phyloP scores from a whole-genome alignment of 2,329 filamentous ascomycete species.

The Aspergillus neoniger region DNA sequence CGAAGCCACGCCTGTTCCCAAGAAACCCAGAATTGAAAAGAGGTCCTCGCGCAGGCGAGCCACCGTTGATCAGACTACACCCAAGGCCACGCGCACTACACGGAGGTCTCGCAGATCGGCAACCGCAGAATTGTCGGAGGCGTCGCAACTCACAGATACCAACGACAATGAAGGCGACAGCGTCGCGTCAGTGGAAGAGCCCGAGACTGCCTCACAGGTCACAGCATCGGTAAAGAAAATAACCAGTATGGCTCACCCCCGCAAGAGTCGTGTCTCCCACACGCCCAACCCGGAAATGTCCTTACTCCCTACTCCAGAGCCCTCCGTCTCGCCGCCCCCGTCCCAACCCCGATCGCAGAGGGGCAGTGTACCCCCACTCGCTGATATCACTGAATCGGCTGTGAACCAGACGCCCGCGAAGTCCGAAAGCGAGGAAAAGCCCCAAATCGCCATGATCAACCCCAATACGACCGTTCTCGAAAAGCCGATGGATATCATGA shows the following conservation, averaged over 20 bases:
- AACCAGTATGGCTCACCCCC: conserved; percentile 57
- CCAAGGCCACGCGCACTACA: conserved; percentile 32
- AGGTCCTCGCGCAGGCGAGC: conserved; percentile 60
- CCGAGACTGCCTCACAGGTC: conserved; percentile 58
- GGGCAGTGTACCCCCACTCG: conserved; percentile 61
- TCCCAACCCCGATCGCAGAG: conserved; percentile 40
- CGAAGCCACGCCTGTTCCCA: conserved; percentile 72
- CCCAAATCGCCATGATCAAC: conserved; percentile 64
- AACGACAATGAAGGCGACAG: conserved; percentile 26
- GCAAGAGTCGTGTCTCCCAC: conserved; percentile 46
- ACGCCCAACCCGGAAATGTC: conserved; percentile 42
- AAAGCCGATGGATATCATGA: conserved; percentile 88
- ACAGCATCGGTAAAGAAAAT: conserved; percentile 64
- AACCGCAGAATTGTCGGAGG: conserved; percentile 57
- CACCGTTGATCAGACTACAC: conserved; percentile 49
- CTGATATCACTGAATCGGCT: conserved; percentile 70
- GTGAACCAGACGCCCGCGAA: conserved; percentile 63
- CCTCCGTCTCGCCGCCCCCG: conserved; percentile 58
- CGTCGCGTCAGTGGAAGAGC: conserved; percentile 47
- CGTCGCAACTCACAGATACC: conserved; percentile 56
- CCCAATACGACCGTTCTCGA: conserved; percentile 77
- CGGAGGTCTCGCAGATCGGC: conserved; percentile 46
- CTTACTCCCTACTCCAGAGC: conserved; percentile 51
- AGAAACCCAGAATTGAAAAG: conserved; percentile 55
- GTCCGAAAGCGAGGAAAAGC: conserved; percentile 45